A percentile compares a stretch with the other conserved stretches of the same genome.
phyloP scores from a whole-genome alignment of 192 early-diverging fungal species.

The Coemansia sp. region DNA sequence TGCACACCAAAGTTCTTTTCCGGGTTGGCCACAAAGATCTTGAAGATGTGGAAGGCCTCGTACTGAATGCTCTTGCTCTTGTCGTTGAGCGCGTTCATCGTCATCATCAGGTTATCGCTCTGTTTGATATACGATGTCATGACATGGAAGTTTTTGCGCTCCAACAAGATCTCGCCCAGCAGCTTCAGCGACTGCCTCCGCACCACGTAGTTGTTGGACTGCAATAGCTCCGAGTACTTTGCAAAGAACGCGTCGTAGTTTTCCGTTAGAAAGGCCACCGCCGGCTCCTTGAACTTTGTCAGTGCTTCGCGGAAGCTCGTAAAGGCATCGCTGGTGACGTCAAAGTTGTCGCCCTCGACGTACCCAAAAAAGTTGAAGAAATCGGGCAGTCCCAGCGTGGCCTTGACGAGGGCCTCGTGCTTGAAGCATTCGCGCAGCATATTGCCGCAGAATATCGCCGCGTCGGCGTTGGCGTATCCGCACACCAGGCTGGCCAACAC shows the following conservation, averaged over 20 bases:
- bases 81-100: constrained; percentile 97
- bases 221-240: constrained; percentile 77
- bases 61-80: constrained; percentile 98
- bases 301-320: constrained; percentile 97
- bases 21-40: constrained; percentile 99
- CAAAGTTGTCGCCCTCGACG: constrained; percentile 97
- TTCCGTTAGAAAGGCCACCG: constrained; percentile 83
- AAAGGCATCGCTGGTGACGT: constrained; percentile 98
- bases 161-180: constrained; percentile 95
- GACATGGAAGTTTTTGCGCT: constrained; percentile 91
- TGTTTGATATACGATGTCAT: constrained; percentile 95
- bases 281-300: constrained; percentile 92
- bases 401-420: constrained; percentile 88
- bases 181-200: constrained; percentile 98
- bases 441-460: constrained; percentile 97
- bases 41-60: constrained; percentile 99
- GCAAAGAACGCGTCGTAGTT: constrained; percentile 84
- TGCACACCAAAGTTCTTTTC: constrained; percentile 91
- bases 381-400: constrained; percentile 78
- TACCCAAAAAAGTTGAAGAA: constrained; percentile 97
- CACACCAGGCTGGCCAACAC: constrained; percentile 81
- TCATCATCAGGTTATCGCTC: constrained; percentile 92
- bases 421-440: constrained; percentile 96
- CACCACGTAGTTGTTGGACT: constrained; percentile 96
- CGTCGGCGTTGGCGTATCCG: constrained; percentile 96